These are phyloP conservation scores for Suillus fuscotomentosus DNA, from an alignment of 768 basidiomycete genomes.

Conservation along the genomic window DNA sequence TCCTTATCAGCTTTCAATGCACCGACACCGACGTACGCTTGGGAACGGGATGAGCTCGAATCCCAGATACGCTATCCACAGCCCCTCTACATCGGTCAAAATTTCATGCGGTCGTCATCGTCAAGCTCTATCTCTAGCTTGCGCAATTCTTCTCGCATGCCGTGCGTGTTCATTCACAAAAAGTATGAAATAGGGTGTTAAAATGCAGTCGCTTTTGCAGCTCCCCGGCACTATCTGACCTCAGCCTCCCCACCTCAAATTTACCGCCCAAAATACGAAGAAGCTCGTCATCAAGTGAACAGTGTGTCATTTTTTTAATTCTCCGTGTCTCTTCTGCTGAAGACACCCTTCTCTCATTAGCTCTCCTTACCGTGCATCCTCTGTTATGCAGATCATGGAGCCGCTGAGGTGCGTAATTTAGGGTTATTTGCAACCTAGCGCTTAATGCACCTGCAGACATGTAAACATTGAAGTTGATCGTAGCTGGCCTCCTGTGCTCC, in stretches of 20 bases:
- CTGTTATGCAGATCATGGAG: too few relatives aligned
- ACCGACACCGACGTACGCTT: conserved; percentile 44
- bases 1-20: conserved; percentile 42
- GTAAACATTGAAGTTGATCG: too few relatives aligned
- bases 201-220: conserved; percentile 17
- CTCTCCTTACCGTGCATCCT: too few relatives aligned
- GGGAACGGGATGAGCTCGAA: conserved; percentile 45
- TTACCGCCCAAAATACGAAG: too few relatives aligned
- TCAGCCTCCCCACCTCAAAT: neutral
- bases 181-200: conserved; percentile 11
- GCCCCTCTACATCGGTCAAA: conserved; percentile 33
- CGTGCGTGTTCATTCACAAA: conserved; percentile 25
- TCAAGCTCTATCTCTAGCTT: conserved; percentile 27
- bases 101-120: conserved; percentile 31
- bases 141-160: conserved; percentile 26
- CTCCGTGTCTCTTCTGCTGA: too few relatives aligned
- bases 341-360: too few relatives aligned
- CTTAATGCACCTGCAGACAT: too few relatives aligned
- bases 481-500: too few relatives aligned
- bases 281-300: too few relatives aligned
- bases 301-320: too few relatives aligned
- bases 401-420: too few relatives aligned
- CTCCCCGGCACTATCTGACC: conserved; percentile 27
- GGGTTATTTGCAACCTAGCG: too few relatives aligned
- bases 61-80: conserved; percentile 42